Conservation (phyloP, 2,329 filamentous ascomycete genomes). For the Aquanectria penicillioides region DNA sequence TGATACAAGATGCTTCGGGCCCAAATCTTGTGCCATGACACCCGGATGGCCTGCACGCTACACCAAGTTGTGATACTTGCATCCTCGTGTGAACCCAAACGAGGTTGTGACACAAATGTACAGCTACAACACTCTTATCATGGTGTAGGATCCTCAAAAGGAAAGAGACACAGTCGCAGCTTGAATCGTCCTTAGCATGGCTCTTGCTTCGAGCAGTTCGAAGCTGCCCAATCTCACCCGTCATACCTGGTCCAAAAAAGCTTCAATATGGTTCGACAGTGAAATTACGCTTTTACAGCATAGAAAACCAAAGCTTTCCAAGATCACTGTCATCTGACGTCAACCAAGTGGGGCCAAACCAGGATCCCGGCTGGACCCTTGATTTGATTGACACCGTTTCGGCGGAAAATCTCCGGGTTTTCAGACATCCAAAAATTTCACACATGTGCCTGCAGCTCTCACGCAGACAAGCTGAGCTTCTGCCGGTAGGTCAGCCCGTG, state of each 20-base stretch:
- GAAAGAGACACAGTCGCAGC: too few species aligned
- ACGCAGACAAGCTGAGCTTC: not conserved
- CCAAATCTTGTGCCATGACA: not conserved
- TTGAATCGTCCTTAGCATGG: too few species aligned
- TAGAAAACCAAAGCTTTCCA: not conserved
- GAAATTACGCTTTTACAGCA: not conserved
- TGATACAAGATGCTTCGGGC: not conserved
- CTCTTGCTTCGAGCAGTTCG: too few species aligned
- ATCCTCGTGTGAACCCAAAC: too few species aligned
- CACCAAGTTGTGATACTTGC: not conserved
- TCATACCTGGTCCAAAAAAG: too few species aligned
- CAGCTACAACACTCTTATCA: too few species aligned
- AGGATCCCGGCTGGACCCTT: slow-evolving; percentile 3
- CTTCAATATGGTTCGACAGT: not conserved
- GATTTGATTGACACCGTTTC: slow-evolving; percentile 9
- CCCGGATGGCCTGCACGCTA: not conserved
- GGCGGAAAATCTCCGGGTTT: slow-evolving; percentile 16
- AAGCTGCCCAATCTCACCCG: too few species aligned
- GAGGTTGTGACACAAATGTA: too few species aligned
- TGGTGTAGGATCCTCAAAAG: too few species aligned
- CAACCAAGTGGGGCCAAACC: slow-evolving; percentile 11
- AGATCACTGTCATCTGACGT: slow-evolving; percentile 11
- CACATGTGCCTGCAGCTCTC: too few species aligned
- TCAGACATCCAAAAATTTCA: not conserved
- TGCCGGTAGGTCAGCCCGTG: not conserved